Evolutionary conservation across 2,329 filamentous ascomycete genomes (phyloP), one percentile per base, ranked within the genome.

Genomic region (Fusarium incarnatum): DNA sequence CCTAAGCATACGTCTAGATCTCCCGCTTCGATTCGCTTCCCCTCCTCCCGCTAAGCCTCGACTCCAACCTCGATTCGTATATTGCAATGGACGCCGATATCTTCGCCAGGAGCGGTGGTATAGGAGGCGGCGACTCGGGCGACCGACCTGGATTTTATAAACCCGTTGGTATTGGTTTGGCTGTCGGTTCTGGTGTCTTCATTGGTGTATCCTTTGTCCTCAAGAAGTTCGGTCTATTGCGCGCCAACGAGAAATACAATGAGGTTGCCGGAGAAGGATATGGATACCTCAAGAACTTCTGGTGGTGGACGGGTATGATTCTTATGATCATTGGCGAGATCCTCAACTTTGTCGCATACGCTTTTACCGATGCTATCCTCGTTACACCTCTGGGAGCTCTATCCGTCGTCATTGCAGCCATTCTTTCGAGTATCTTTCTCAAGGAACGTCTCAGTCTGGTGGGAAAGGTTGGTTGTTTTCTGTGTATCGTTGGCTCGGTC

Each of bases 241-340:
- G 90, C 79, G 95, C 96, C 53, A 99, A 98, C 81, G 90, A 93
- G 75, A 98, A 98, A 80, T 98, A 98, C 84, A 92, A 97, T 67
- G 94, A 98, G 81, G 93, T 93, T 71, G 94, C 96, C 1, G 96
- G 96, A 64, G 95, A 98, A 81, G 96, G 96, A 60, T 98, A 98
- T 79, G 94, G 95, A 67, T 99, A 98, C 79, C 88, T 99, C 75
- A 97, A 97, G 83, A 98, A 98, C 77, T 85, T 85, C 22, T 97
- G 88, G 84, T 99, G 96, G 96, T 99, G 96, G 96, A 81, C 84
- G 3, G 96, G 96, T 74, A 98, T 99, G 96, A 94, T 85, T 1
- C 86, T 98, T 63, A 98, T 99, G 96, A 97, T 98, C 74, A 76
- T 98, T 45, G 96, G 96, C 73, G 96, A 99, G 81, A 89, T 97